Evolutionary conservation across 768 basidiomycete species (phyloP).

Genomic region (Psilocybe tampanensis): DNA sequence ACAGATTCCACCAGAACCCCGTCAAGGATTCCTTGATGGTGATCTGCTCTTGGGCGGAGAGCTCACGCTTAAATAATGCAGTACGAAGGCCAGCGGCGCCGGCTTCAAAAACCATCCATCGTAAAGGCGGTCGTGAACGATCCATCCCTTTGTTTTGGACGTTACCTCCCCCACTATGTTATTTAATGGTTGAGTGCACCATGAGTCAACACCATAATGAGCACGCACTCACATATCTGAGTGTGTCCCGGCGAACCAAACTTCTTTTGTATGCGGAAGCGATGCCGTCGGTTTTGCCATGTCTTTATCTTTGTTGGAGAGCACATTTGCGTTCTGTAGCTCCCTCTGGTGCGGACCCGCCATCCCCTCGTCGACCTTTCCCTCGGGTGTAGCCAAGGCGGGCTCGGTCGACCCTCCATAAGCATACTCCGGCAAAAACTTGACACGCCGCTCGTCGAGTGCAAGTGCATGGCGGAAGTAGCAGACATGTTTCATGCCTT

Average conservation of each 20-base stretch:
- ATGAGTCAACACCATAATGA: background rate
- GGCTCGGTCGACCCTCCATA: conserved; percentile 10
- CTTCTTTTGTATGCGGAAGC: conserved; percentile 28
- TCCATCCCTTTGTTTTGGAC: conserved; percentile 19
- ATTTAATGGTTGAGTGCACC: no score
- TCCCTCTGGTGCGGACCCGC: no score
- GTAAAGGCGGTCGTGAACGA: conserved; percentile 19
- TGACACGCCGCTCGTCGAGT: conserved; percentile 35
- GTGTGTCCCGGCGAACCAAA: conserved; percentile 29
- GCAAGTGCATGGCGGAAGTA: conserved; percentile 37
- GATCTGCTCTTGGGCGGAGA: conserved; percentile 6
- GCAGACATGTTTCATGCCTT: conserved; percentile 29
- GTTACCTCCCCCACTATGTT: conserved; percentile 21
- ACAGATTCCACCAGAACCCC: conserved; percentile 15
- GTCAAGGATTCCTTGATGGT: conserved; percentile 24
- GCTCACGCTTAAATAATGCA: conserved; percentile 6
- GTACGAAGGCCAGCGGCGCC: conserved; percentile 16
- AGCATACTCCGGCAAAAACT: conserved; percentile 32
- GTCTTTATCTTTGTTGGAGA: no score
- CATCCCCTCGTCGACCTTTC: background rate
- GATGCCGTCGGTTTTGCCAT: no score
- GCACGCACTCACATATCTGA: conserved; percentile 22
- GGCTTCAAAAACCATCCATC: conserved; percentile 29
- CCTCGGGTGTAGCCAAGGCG: no score
- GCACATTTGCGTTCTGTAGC: no score